Evolutionary conservation across 306 rosid species (phyloP), one percentile per base, ranked within the genome.

Genomic region (Clitoria ternatea): DNA sequence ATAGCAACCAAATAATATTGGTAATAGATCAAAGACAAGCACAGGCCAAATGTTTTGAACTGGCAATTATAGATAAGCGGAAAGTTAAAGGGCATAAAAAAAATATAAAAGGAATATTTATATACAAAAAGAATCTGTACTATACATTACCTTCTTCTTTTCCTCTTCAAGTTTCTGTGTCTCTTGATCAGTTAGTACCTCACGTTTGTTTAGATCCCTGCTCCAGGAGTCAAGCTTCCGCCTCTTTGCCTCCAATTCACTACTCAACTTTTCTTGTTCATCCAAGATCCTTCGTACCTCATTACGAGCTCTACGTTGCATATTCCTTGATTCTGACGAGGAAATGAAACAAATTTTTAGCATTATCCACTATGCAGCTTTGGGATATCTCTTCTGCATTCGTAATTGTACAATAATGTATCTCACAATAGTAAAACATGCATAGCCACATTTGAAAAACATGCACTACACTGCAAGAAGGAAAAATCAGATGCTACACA

Each of bases 151-250:
- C 99, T 89, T 89, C 81, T 80, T 80, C 78, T 75, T 89, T 14
- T 94, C 99, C 63, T 91, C 99, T 4, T 87, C 96, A 57, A 91
- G 99, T 70, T 89, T 87, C 73, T 81, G 92, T 71, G 88, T 89
- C 83, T 94, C 97, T 45, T 84, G 89, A 74, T 89, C 96, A 65
- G 99, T 94, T 53, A 85, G 63, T 35, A 84, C 92, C 85, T 94
- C 97, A 1, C 96, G 90, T 70, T 87, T 91, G 87, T 91, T 87
- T 50, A 94, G 70, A 73, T 89, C 88, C 75, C 87, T 91, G 75
- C 88, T 91, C 97, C 99, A 83, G 35, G 83, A 53, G 80, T 94
- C 96, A 74, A 94, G 94, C 78, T 83, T 87, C 82, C 76, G 79
- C 74, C 78, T 91, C 70, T 94, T 94, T 4, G 56, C 52, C 70